Evolutionary conservation across 805 yeast genomes (phyloP).

Genomic region (Naumovozyma baii): DNA sequence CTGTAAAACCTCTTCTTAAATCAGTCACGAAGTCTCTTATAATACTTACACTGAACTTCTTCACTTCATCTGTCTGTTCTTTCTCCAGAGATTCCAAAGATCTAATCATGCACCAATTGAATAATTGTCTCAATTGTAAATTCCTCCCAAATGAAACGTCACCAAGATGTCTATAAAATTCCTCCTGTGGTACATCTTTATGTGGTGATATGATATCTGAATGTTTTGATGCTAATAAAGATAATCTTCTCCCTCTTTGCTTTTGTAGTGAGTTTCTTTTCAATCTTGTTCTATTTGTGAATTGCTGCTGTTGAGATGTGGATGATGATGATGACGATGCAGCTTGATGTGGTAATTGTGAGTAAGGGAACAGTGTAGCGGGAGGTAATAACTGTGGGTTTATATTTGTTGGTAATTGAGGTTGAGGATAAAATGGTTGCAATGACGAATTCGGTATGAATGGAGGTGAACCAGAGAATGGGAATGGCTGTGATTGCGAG

Average conservation of each 20-base stretch:
- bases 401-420: slow-evolving; percentile 6
- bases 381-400: slow-evolving; percentile 21
- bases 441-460: slow-evolving; percentile 20
- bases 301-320: slow-evolving; percentile 2
- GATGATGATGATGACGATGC: slow-evolving; percentile 5
- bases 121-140: slow-evolving; percentile 25
- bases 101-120: slow-evolving; percentile 27
- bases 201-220: slow-evolving; percentile 25
- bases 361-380: slow-evolving; percentile 17
- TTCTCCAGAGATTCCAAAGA: slow-evolving; percentile 14
- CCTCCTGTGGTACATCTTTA: slow-evolving; percentile 24
- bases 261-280: slow-evolving; percentile 18
- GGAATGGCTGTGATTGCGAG: slow-evolving; percentile 9
- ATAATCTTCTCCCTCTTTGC: slow-evolving; percentile 26
- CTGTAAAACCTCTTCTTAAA: slow-evolving; percentile 17
- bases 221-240: slow-evolving; percentile 20
- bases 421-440: slow-evolving; percentile 22
- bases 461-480: slow-evolving; percentile 9
- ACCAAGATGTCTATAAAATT: slow-evolving; percentile 27
- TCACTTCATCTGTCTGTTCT: slow-evolving; percentile 13
- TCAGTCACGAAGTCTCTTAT: slow-evolving; percentile 27
- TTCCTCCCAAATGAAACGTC: slow-evolving; percentile 21
- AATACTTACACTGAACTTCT: slow-evolving; percentile 16
- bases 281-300: slow-evolving; percentile 9
- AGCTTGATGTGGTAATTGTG: slow-evolving; percentile 9